A percentile compares a stretch with the other conserved stretches of the same genome.
phyloP scores from a whole-genome alignment of 805 yeast genomes.

The Pichia sporocuriosa region DNA sequence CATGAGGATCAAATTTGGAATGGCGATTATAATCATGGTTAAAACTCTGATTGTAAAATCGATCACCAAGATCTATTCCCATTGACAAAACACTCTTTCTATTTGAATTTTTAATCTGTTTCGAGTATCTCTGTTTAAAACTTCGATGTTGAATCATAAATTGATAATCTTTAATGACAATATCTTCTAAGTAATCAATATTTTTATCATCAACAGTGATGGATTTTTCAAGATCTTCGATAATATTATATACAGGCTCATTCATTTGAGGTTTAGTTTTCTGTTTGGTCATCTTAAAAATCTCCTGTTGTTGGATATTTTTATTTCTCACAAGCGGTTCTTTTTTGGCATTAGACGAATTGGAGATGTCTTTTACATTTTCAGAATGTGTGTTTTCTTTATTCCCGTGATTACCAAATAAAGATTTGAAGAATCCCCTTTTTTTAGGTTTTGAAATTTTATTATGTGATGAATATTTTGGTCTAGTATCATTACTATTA shows the following conservation, averaged over 20 bases:
- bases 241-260: constrained; percentile 1
- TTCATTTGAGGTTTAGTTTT: no score
- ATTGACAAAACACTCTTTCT: constrained; percentile 21
- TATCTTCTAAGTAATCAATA: constrained; percentile 61
- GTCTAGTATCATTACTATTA: no score
- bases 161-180: constrained; percentile 65
- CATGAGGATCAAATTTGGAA: constrained; percentile 12
- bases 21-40: no score
- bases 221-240: constrained; percentile 6
- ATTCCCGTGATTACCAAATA: constrained; percentile 3
- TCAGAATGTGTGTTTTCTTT: neutral
- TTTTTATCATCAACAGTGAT: constrained; percentile 23
- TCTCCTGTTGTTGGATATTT: neutral
- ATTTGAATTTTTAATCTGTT: constrained; percentile 17
- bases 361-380: constrained; percentile 1
- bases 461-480: no score
- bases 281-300: no score
- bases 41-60: no score
- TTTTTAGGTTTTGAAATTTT: constrained; percentile 6
- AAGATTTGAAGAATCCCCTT: constrained; percentile 9
- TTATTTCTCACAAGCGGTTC: no score
- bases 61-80: constrained; percentile 13
- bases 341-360: no score
- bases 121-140: constrained; percentile 21
- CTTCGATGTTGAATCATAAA: constrained; percentile 20